Evolutionary conservation across 2,329 filamentous ascomycete genomes (phyloP), one percentile per base, ranked within the genome.

Genomic region (Aspergillus fumigatus): DNA sequence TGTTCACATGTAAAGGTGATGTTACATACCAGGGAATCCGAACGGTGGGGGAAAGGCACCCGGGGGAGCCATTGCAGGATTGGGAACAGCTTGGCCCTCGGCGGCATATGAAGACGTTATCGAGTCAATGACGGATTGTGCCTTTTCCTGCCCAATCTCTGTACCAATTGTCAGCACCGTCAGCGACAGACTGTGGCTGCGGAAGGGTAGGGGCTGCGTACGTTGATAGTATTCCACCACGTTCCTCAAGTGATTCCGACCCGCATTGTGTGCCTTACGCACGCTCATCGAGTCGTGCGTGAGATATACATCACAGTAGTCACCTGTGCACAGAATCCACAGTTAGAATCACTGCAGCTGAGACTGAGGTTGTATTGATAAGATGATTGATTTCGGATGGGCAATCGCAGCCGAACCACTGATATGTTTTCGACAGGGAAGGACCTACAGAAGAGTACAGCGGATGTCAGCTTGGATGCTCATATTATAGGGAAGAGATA

Each of bases 261-360:
- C 94, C 73, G 86, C 89, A 81, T 99, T 99, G 78, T 99, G 94
- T 51, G 94, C 94, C 80, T 97, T 97, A 69, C 94, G 92, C 77
- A 99, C 94, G 78, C 92, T 96, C 93, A 97, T 97, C 48, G 92
- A 96, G 83, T 99, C 94, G 84, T 99, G 94, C 65, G 94, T 99
- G 68, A 99, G 89, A 84, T 99, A 99, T 76, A 99, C 94, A 88
- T 99, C 94, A 84, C 94, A 99, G 79, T 99, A 99, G 77, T 99
- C 94, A 83, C 92, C 77, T 82, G 41, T 50, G 14, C 1, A 47
- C 49, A 40, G 52, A 48, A 54, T 54, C 32, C 14, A 38, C 32
- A 9, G 53, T 54, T 41, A 55, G 32, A 56, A 26, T 50, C 48
- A 41, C 51, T 41, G 35, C 52, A 47, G 25, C 43, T 47, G 4